phyloP scores from a whole-genome alignment of 495 filamentous ascomycete genomes.

The Aspergillus indologenus region DNA sequence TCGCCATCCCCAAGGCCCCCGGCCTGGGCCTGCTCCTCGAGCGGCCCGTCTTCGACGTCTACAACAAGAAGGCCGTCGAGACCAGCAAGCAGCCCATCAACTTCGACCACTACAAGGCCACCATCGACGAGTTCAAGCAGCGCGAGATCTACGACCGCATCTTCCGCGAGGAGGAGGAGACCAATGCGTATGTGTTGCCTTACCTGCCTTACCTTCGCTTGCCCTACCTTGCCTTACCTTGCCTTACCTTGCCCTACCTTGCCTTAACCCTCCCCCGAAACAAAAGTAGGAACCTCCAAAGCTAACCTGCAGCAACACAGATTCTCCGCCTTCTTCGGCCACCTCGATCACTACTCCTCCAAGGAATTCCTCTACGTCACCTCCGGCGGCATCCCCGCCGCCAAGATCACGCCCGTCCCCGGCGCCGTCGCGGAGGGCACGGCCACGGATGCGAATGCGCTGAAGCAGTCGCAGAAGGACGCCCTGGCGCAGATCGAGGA shows the following conservation, averaged over 20 bases:
- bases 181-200: conserved; percentile 71
- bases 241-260: too few species aligned
- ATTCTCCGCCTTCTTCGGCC: conserved; percentile 79
- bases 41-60: conserved; percentile 81
- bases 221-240: too few species aligned
- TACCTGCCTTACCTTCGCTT: too few species aligned
- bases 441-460: neutral
- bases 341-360: conserved; percentile 72
- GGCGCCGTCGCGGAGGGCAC: conserved; percentile 3
- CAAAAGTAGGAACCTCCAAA: neutral
- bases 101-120: conserved; percentile 70
- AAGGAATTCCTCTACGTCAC: conserved; percentile 77
- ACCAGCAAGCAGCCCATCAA: conserved; percentile 65
- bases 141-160: conserved; percentile 88
- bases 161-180: conserved; percentile 81
- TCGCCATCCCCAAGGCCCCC: conserved; percentile 91
- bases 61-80: conserved; percentile 61
- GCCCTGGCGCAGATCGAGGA: conserved; percentile 34
- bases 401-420: conserved; percentile 30
- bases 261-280: neutral
- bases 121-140: conserved; percentile 88
- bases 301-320: conserved; percentile 31
- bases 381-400: conserved; percentile 57
- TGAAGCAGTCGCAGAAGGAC: conserved; percentile 25
- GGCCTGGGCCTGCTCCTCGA: conserved; percentile 85